Conservation (phyloP, 2,329 filamentous ascomycete genomes). For the Thielaviopsis musarum region DNA sequence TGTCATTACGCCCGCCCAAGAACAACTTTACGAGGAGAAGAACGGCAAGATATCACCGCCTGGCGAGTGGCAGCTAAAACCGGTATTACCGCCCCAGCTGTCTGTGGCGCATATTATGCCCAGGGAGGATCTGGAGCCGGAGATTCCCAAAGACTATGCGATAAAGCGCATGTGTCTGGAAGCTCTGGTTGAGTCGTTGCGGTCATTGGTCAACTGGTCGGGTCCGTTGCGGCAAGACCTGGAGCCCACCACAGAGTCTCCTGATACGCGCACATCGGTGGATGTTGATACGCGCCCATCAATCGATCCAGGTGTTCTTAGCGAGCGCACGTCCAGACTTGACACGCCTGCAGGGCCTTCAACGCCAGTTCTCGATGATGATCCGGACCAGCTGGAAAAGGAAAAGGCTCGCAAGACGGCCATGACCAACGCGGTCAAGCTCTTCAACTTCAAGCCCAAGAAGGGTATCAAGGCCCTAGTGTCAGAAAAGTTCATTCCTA, state of each 20-base stretch:
- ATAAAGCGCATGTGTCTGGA: slow-evolving; percentile 83
- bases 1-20: slow-evolving; percentile 55
- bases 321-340: slow-evolving; percentile 42
- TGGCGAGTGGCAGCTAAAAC: slow-evolving; percentile 71
- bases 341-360: slow-evolving; percentile 33
- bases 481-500: slow-evolving; percentile 72
- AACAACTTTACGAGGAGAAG: slow-evolving; percentile 74
- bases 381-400: slow-evolving; percentile 84
- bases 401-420: slow-evolving; percentile 91
- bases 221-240: slow-evolving; percentile 43
- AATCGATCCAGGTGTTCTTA: slow-evolving; percentile 48
- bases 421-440: slow-evolving; percentile 68
- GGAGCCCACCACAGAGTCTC: slow-evolving; percentile 18
- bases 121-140: slow-evolving; percentile 42
- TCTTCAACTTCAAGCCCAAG: slow-evolving; percentile 98
- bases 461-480: slow-evolving; percentile 73
- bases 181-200: slow-evolving; percentile 70
- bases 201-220: slow-evolving; percentile 88
- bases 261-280: slow-evolving; percentile 22
- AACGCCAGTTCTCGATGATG: slow-evolving; percentile 64
- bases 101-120: slow-evolving; percentile 59
- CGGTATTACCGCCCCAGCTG: slow-evolving; percentile 72
- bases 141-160: slow-evolving; percentile 74
- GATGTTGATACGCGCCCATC: slow-evolving; percentile 35
- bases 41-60: slow-evolving; percentile 42